A percentile compares a stretch with the other conserved stretches of the same genome.
Evolutionary conservation across 2,329 filamentous ascomycete genomes (phyloP).

Genomic region (Aulographum hederae): DNA sequence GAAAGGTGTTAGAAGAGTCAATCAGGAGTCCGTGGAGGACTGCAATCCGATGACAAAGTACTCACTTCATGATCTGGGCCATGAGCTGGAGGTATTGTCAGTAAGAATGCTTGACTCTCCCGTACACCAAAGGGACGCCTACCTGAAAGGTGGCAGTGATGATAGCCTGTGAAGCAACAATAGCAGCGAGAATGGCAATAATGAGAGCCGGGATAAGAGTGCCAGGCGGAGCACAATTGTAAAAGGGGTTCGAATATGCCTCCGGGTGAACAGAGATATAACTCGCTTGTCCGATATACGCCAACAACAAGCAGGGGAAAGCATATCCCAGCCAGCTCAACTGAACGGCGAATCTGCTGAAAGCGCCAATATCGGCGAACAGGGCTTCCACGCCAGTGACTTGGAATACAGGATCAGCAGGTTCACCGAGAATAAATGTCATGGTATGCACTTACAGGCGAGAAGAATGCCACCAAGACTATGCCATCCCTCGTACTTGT

Average conservation of each 20-base stretch:
- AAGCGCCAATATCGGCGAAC: conserved; percentile 63
- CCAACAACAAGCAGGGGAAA: conserved; percentile 48
- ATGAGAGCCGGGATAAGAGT: conserved; percentile 51
- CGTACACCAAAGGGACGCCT: conserved; percentile 6
- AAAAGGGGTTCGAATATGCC: conserved; percentile 57
- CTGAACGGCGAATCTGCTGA: conserved; percentile 48
- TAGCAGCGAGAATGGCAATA: conserved; percentile 49
- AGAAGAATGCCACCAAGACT: conserved; percentile 51
- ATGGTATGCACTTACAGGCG: conserved; percentile 59
- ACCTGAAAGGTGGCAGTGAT: conserved; percentile 59
- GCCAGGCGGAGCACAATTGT: conserved; percentile 47
- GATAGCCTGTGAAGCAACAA: conserved; percentile 63
- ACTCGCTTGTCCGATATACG: conserved; percentile 58
- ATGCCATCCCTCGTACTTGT: conserved; percentile 41
- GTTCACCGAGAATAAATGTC: too few species aligned
- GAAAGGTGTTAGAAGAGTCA: conserved; percentile 43
- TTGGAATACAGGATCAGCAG: neutral
- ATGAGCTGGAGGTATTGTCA: neutral
- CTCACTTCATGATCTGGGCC: neutral
- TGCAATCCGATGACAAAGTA: too few species aligned
- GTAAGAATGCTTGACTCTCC: neutral
- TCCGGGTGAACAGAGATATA: conserved; percentile 43
- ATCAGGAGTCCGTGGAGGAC: conserved; percentile 4
- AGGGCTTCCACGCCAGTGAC: conserved; percentile 44
- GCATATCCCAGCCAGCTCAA: conserved; percentile 52